Base-by-base conservation (phyloP, 1,284 basidiomycete genomes). In the Cutaneotrichosporon spelunceum region DNA sequence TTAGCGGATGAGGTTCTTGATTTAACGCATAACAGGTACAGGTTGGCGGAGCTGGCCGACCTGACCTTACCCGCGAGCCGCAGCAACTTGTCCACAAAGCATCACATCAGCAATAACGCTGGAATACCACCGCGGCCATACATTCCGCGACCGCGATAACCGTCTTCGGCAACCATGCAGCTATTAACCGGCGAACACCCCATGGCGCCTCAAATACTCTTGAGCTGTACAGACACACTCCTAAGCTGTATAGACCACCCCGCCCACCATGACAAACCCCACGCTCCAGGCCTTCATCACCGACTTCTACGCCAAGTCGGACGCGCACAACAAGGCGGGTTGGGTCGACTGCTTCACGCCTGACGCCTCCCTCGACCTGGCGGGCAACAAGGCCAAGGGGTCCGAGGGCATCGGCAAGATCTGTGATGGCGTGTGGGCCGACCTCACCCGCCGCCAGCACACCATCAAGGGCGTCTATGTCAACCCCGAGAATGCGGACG, bases 241-340 rank as follows among this genome's bases (percentile, higher is more conserved):
- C 36, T 39, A 19, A 16, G 30, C 16, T 16, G 8, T 36, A 6
- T 16, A 36, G 13, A 3, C 6, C 11, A 14, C 9, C 11, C 36
- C 5, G 19, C 39, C 19, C 39, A 42, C n/a, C 39, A 42, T 42
- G 39, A 4, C 39, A 7, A 42, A 45, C 19, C 54, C 54, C 14
- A 26, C 39, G 19, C 39, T 56, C 54, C 36, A 36, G 19, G 6
- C 24, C 36, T 56, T 56, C 42, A 26, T 56, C n/a, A 39, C 44
- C 42, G 16, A 44, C n/a, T 56, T 56, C 54, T 56, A 56, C 54
- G 29, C 29, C 39, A 45, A 42, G 19, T 42, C 54, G 42, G 54
- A 56, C 42, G 54, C 36, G 54, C 19, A 5, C 9, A 27, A 56
- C 54, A 36, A 44, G 39, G 54, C 39, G 19, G 42, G 19, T 2